phyloP scores from a whole-genome alignment of 2,329 filamentous ascomycete species.

The Exophiala spinifera region DNA sequence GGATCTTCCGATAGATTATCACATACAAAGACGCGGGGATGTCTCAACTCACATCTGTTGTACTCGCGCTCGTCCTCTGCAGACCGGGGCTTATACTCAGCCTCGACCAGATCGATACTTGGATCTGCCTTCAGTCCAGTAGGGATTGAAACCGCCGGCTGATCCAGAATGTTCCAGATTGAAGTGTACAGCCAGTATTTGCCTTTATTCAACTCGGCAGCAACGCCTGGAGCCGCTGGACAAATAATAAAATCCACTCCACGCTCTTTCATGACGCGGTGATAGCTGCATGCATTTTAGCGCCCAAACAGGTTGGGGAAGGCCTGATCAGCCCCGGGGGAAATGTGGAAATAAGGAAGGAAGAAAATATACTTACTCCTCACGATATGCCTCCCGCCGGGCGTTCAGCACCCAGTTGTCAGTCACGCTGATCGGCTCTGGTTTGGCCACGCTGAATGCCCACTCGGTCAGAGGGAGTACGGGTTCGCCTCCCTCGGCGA shows the following conservation, averaged over 20 bases:
- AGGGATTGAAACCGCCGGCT: constrained; percentile 61
- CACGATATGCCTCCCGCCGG: constrained; percentile 50
- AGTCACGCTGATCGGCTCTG: constrained; percentile 37
- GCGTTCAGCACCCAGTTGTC: constrained; percentile 37
- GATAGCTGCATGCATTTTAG: constrained; percentile 31
- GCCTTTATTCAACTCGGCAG: constrained; percentile 38
- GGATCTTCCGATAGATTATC: constrained; percentile 43
- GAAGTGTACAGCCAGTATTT: constrained; percentile 63
- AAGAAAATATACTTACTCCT: constrained; percentile 35
- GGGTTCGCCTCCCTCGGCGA: constrained; percentile 57
- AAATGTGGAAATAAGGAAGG: too few species aligned
- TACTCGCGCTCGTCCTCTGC: constrained; percentile 46
- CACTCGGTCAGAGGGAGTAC: constrained; percentile 56
- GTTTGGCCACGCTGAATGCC: constrained; percentile 45
- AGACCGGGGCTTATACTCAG: constrained; percentile 21
- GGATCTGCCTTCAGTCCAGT: constrained; percentile 39
- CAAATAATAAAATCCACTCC: constrained; percentile 48
- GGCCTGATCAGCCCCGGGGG: too few species aligned
- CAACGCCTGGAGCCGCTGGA: constrained; percentile 48
- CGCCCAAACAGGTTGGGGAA: constrained; percentile 29
- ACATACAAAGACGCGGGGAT: background rate
- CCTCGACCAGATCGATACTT: constrained; percentile 17
- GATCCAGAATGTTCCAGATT: constrained; percentile 68
- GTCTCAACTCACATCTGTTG: constrained; percentile 34
- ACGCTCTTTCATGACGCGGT: constrained; percentile 44